A percentile compares a stretch with the other conserved stretches of the same genome.
These are phyloP conservation scores for Sporothrix globosa DNA, from an alignment of 2,329 filamentous ascomycete species.

Conservation along the genomic window DNA sequence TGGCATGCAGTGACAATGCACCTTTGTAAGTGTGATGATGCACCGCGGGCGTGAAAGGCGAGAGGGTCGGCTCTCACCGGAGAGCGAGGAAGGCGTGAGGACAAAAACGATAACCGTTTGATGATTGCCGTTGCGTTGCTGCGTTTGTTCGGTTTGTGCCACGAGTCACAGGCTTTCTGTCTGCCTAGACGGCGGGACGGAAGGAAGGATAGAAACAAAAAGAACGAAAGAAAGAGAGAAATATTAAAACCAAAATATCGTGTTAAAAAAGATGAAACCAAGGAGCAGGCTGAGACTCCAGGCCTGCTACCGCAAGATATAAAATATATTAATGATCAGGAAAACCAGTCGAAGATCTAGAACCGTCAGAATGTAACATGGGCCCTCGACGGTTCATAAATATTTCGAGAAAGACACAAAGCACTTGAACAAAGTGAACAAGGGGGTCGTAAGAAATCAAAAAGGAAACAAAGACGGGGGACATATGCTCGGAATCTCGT, in stretches of 20 bases:
- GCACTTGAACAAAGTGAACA: neutral
- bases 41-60: neutral
- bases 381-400: slow-evolving; percentile 11
- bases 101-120: neutral
- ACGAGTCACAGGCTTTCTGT: neutral
- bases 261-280: neutral
- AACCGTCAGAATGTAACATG: slow-evolving; percentile 1
- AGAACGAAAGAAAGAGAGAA: neutral
- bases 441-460: slow-evolving; percentile 2
- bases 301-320: slow-evolving; percentile 10
- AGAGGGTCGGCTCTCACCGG: slow-evolving; percentile 17
- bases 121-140: neutral
- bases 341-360: neutral
- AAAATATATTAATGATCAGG: neutral
- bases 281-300: slow-evolving; percentile 18
- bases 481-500: neutral
- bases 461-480: neutral
- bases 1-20: neutral
- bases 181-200: neutral
- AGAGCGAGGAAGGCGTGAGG: neutral
- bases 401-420: neutral
- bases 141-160: neutral
- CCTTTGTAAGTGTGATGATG: neutral
- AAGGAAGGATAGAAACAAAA: neutral
- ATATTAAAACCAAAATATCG: neutral